Percentiles rank a stretch among this genome's conserved stretches.
These are phyloP conservation scores for Penicillium atrosanguineum DNA, from an alignment of 495 filamentous ascomycete species.

Conservation along the genomic window DNA sequence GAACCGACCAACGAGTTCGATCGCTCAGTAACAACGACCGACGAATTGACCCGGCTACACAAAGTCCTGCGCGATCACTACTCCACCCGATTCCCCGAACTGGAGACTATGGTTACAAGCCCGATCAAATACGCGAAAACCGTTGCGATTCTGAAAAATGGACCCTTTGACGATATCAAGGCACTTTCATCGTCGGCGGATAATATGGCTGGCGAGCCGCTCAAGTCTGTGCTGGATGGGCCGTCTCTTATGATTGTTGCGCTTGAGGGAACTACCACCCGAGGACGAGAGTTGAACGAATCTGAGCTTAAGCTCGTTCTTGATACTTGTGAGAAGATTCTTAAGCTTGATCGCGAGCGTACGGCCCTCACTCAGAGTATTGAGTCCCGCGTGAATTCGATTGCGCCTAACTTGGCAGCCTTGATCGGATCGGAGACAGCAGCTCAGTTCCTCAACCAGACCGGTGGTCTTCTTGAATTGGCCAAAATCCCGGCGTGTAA, in stretches of 20 bases:
- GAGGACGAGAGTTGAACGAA: constrained; percentile 71
- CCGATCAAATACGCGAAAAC: constrained; percentile 95
- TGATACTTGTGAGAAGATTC: constrained; percentile 80
- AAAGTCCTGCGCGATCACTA: constrained; percentile 96
- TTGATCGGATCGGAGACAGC: constrained; percentile 94
- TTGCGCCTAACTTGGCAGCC: constrained; percentile 91
- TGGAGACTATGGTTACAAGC: constrained; percentile 90
- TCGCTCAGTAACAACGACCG: constrained; percentile 85
- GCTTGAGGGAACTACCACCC: constrained; percentile 88
- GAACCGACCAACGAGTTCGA: constrained; percentile 79
- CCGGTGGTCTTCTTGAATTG: constrained; percentile 82
- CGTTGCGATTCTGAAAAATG: constrained; percentile 90
- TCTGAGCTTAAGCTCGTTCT: constrained; percentile 72
- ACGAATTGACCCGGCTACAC: constrained; percentile 89
- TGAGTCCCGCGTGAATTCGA: constrained; percentile 94
- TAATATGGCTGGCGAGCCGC: constrained; percentile 70
- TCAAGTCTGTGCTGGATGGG: constrained; percentile 79
- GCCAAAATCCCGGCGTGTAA: constrained; percentile 94
- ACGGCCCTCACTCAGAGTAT: constrained; percentile 88
- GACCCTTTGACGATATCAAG: constrained; percentile 87
- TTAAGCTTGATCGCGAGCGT: constrained; percentile 84
- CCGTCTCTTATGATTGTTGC: constrained; percentile 93
- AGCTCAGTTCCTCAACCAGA: constrained; percentile 91
- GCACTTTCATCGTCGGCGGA: constrained; percentile 62
- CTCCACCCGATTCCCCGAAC: constrained; percentile 87